A percentile compares a stretch with the other conserved stretches of the same genome.
These are phyloP conservation scores for Pythium monospermum DNA, from an alignment of 352 stramenopile species.

Conservation along the genomic window DNA sequence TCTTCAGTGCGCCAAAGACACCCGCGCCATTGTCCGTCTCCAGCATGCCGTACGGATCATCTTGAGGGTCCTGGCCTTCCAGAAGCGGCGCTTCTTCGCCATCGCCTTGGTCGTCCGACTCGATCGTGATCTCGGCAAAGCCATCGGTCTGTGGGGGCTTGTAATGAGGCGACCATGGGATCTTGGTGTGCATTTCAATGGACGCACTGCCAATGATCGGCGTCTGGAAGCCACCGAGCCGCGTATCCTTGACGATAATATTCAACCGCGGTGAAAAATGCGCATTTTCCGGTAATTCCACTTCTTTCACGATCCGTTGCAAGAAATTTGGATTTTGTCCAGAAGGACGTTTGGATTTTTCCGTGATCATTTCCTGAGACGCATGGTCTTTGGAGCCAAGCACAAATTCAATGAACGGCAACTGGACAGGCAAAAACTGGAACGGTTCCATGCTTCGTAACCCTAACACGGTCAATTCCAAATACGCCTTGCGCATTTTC, in stretches of 20 bases:
- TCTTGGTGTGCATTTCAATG: constrained; percentile 81
- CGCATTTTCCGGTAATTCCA: constrained; percentile 84
- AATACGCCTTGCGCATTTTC: constrained; percentile 59
- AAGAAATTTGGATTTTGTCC: constrained; percentile 88
- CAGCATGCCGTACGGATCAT: constrained; percentile 22
- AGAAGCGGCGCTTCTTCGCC: constrained; percentile 52
- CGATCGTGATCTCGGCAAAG: constrained; percentile 64
- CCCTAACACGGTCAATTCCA: constrained; percentile 84
- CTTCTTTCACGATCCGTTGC: constrained; percentile 84
- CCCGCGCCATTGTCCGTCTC: constrained; percentile 74
- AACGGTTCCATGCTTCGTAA: constrained; percentile 86
- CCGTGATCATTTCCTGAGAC: constrained; percentile 81
- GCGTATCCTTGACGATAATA: constrained; percentile 87
- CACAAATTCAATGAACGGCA: constrained; percentile 87
- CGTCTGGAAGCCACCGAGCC: constrained; percentile 80
- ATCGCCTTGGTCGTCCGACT: constrained; percentile 45
- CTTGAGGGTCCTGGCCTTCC: constrained; percentile 19
- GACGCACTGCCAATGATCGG: constrained; percentile 81
- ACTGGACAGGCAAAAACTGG: constrained; percentile 85
- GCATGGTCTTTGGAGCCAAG: constrained; percentile 78
- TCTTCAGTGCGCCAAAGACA: constrained; percentile 83
- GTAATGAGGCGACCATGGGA: constrained; percentile 80
- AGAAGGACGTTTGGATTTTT: constrained; percentile 77
- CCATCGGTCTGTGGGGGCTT: constrained; percentile 55
- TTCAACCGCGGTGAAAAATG: constrained; percentile 87